Conservation (phyloP, 257 asterid species). For the Cordia subcordata region DNA sequence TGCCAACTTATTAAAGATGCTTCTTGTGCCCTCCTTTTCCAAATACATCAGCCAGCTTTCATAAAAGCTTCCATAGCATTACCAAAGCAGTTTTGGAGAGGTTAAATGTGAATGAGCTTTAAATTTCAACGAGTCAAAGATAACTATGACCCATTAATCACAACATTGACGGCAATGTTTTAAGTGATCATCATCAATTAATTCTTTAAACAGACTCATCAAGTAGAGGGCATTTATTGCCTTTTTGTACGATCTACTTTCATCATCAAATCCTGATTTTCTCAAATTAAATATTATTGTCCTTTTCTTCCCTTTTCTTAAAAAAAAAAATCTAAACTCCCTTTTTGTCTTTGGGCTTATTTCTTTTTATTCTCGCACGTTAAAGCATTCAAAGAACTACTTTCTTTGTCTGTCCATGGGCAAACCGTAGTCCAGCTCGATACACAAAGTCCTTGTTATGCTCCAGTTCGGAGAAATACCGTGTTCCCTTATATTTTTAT, state of each 20-base stretch:
- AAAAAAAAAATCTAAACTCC: neutral
- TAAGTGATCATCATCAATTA: too few species aligned
- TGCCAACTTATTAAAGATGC: too few species aligned
- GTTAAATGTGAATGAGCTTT: too few species aligned
- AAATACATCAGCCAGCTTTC: constrained; percentile 1
- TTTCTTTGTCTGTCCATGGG: neutral
- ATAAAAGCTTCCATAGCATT: constrained; percentile 1
- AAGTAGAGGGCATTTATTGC: neutral
- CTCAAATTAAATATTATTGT: neutral
- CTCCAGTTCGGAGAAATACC: too few species aligned
- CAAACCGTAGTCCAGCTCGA: neutral
- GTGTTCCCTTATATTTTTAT: too few species aligned
- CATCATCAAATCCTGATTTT: neutral
- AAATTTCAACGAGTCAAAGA: neutral
- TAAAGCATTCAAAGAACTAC: neutral
- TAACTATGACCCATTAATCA: neutral
- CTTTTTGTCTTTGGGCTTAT: neutral
- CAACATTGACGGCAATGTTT: neutral
- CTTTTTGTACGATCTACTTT: neutral
- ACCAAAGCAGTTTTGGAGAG: neutral
- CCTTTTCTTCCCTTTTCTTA: neutral
- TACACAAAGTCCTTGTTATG: too few species aligned
- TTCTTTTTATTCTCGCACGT: neutral
- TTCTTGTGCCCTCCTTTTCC: neutral
- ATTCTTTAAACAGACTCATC: neutral